phyloP scores from a whole-genome alignment of 192 early-diverging fungal genomes.

The Coemansia sp. region DNA sequence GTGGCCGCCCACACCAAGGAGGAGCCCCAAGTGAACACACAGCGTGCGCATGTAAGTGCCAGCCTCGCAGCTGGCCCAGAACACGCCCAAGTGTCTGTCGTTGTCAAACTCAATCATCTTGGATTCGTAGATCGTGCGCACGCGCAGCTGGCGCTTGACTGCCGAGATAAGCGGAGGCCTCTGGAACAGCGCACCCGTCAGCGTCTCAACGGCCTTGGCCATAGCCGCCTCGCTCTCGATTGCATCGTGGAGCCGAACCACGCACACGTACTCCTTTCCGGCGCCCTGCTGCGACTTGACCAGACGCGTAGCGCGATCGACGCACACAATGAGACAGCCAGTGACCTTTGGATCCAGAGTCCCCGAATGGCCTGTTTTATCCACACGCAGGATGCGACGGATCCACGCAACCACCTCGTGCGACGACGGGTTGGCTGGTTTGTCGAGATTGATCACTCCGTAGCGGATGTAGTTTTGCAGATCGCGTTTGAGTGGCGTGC shows the following conservation, averaged over 20 bases:
- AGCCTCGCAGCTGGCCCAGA: slow-evolving; percentile 99
- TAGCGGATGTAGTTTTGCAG: slow-evolving; percentile 92
- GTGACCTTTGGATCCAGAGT: slow-evolving; percentile 99
- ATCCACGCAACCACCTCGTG: slow-evolving; percentile 99
- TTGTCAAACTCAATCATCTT: slow-evolving; percentile 98
- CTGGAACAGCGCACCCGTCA: slow-evolving; percentile 99
- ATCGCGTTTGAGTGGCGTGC: slow-evolving; percentile 91
- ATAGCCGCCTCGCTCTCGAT: slow-evolving; percentile 90
- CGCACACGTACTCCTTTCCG: slow-evolving; percentile 98
- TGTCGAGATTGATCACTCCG: slow-evolving; percentile 99
- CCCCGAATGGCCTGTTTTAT: slow-evolving; percentile 98
- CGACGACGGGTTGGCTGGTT: slow-evolving; percentile 98
- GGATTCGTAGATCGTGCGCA: slow-evolving; percentile 96
- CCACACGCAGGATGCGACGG: slow-evolving; percentile 92
- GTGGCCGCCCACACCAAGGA: slow-evolving; percentile 95
- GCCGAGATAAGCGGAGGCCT: slow-evolving; percentile 98
- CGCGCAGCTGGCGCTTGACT: slow-evolving; percentile 98
- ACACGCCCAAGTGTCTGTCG: slow-evolving; percentile 92
- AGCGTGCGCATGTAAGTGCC: slow-evolving; percentile 99
- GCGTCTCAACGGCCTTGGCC: slow-evolving; percentile 84
- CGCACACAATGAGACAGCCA: slow-evolving; percentile 98
- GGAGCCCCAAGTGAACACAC: slow-evolving; percentile 95
- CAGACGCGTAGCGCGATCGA: slow-evolving; percentile 97
- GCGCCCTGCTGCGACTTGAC: slow-evolving; percentile 99
- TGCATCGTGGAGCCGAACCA: slow-evolving; percentile 93